These are phyloP conservation scores for Kockovaella imperatae DNA, from an alignment of 768 basidiomycete species.

Conservation along the genomic window DNA sequence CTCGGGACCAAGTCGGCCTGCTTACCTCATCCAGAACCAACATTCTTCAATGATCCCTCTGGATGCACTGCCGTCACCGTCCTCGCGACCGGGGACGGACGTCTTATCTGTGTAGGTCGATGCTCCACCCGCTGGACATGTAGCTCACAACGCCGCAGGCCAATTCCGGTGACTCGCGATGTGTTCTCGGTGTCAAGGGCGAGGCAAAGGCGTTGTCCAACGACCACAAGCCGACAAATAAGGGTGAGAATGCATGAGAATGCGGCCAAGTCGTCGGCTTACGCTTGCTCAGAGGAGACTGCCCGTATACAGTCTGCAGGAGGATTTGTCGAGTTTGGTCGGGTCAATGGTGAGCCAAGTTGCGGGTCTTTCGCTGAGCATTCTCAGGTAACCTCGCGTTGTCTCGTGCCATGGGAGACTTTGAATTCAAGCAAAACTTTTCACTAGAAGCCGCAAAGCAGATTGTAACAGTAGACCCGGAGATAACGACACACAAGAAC, in stretches of 20 bases:
- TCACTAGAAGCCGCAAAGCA: constrained; percentile 74
- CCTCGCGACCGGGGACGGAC: constrained; percentile 65
- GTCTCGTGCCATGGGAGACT: constrained; percentile 91
- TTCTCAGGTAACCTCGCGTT: constrained; percentile 81
- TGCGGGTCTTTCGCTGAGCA: background rate
- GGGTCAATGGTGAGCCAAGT: constrained; percentile 71
- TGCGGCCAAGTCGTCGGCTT: background rate
- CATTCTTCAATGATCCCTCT: constrained; percentile 81
- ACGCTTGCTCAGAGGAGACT: constrained; percentile 58
- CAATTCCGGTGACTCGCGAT: constrained; percentile 93
- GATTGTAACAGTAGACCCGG: constrained; percentile 90
- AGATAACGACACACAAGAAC: constrained; percentile 71
- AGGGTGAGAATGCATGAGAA: constrained; percentile 51
- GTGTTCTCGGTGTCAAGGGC: constrained; percentile 76
- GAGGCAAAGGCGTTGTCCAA: constrained; percentile 79
- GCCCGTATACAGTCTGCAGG: constrained; percentile 80
- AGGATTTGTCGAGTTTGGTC: constrained; percentile 91
- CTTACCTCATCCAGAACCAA: constrained; percentile 56
- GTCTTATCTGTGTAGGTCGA: constrained; percentile 50
- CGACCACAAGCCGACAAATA: constrained; percentile 91
- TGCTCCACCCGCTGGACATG: too few species aligned
- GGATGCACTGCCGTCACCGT: constrained; percentile 93
- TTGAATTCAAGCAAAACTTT: constrained; percentile 96
- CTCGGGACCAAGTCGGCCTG: too few species aligned
- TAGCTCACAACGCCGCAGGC: constrained; percentile 58